Base-by-base conservation (phyloP, 1,284 basidiomycete species). In the Lentinus polychrous region DNA sequence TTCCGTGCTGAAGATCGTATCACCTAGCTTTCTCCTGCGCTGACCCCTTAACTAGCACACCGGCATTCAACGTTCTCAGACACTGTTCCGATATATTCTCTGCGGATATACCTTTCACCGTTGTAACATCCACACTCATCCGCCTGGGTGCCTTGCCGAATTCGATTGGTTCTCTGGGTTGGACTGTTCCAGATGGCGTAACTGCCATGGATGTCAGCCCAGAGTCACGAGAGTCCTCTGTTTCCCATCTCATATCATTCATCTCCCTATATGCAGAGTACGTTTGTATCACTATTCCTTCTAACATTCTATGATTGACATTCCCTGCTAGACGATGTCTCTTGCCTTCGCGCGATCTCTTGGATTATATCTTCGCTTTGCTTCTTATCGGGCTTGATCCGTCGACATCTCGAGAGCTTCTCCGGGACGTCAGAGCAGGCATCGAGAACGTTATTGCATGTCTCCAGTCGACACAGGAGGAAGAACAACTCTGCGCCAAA, bases 371-470 rank as follows among this genome's bases (percentile, higher is more conserved):
- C 6, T 54, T 79, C 39, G 60, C 68, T 1, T 56, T 87, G 40
- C 51, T 81, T 5, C 62, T 83, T 2, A 60, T 87, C 18, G 79
- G 70, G 2, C 70, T 84, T 52, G 85, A 87, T 55, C 61, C 69
- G 0, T 60, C 67, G 6, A 73, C 73, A 15, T 63, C 71, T 1
- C 55, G 61, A 2, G 71, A 75, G 11, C 62, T 81, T 8, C 65
- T 63, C 41, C 64, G 61, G 32, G 75, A 76, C 14, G 61, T 84
- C 41, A 69, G 68, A 43, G 52, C 64, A 5, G 67, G 72, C 1
- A 59, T 83, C 24, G 70, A 82, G 46, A 52, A 58, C 20, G 52
- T 81, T 36, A 78, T 75, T 50, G 61, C 59, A 33, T 60, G 63
- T 34, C 12, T 43, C 8, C 36, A 37, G 18, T 20, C 42, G 12